Percentiles rank a stretch among this genome's conserved stretches.
Evolutionary conservation across 306 rosid species (phyloP).

Genomic region (Castanospermum australe): DNA sequence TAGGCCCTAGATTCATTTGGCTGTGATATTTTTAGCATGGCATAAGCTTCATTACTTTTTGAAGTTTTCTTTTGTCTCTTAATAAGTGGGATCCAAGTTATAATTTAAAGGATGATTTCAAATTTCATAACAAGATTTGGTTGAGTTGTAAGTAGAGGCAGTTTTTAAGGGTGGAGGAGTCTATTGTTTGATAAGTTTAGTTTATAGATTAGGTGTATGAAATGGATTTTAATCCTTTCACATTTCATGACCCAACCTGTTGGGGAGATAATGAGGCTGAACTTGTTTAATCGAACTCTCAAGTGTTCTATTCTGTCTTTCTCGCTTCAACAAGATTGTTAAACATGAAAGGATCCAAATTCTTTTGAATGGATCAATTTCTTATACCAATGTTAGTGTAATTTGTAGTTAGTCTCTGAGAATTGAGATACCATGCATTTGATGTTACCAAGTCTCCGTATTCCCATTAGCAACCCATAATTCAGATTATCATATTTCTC

Average conservation of each 20-base stretch:
- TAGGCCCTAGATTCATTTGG: neutral
- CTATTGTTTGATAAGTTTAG: neutral
- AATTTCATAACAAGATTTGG: neutral
- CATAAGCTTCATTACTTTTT: neutral
- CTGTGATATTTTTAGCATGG: neutral
- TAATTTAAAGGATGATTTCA: neutral
- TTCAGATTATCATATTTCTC: neutral
- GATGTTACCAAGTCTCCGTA: neutral
- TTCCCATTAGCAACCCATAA: neutral
- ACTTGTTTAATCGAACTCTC: no score
- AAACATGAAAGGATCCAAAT: no score
- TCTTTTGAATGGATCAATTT: no score
- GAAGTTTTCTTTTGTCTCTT: neutral
- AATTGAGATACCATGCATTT: no score
- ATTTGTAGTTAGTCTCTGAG: no score
- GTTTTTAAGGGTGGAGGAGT: neutral
- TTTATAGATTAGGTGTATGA: no score
- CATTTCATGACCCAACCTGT: neutral
- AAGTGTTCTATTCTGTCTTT: neutral
- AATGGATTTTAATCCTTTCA: neutral
- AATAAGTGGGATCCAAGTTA: neutral
- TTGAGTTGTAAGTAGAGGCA: neutral
- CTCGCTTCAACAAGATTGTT: no score
- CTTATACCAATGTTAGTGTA: no score
- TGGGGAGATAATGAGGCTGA: neutral